phyloP scores from a whole-genome alignment of 2,329 filamentous ascomycete genomes.

The Fusarium irregulare region DNA sequence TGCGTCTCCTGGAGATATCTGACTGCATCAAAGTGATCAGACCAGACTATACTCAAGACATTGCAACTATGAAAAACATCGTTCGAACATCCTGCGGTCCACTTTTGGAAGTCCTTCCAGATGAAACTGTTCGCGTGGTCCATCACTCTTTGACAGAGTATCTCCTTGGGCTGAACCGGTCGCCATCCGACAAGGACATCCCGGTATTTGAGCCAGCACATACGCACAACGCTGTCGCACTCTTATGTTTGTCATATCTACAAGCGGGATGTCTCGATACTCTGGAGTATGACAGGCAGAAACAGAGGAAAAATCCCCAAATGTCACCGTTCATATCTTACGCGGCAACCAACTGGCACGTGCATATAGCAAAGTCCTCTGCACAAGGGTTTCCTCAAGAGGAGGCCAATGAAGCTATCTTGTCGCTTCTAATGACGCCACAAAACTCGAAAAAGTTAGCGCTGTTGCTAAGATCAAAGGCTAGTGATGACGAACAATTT shows the following conservation, averaged over 20 bases:
- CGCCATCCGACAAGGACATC: background rate
- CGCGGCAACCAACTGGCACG: background rate
- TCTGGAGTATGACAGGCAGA: background rate
- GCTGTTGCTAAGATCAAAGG: background rate
- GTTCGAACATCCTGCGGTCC: conserved; percentile 22
- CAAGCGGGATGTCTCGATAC: conserved; percentile 3
- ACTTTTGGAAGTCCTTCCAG: conserved; percentile 23
- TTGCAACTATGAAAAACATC: conserved; percentile 11
- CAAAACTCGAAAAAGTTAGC: background rate
- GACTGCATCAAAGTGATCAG: conserved; percentile 9
- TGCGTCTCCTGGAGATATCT: conserved; percentile 31
- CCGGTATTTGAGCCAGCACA: conserved; percentile 5
- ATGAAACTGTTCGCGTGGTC: conserved; percentile 32
- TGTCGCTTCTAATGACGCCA: background rate
- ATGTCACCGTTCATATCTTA: background rate
- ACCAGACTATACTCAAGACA: background rate
- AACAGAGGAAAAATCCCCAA: background rate
- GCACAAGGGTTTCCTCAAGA: background rate
- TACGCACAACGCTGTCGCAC: conserved; percentile 20
- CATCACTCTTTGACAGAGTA: conserved; percentile 38
- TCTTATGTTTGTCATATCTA: conserved; percentile 22
- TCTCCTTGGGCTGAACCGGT: conserved; percentile 10
- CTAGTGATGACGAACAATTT: background rate
- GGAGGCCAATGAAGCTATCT: background rate
- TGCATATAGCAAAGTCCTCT: background rate